Percentiles rank a stretch among this genome's conserved stretches.
phyloP scores from a whole-genome alignment of 2,329 filamentous ascomycete genomes.

The Trichoderma endophyticum region DNA sequence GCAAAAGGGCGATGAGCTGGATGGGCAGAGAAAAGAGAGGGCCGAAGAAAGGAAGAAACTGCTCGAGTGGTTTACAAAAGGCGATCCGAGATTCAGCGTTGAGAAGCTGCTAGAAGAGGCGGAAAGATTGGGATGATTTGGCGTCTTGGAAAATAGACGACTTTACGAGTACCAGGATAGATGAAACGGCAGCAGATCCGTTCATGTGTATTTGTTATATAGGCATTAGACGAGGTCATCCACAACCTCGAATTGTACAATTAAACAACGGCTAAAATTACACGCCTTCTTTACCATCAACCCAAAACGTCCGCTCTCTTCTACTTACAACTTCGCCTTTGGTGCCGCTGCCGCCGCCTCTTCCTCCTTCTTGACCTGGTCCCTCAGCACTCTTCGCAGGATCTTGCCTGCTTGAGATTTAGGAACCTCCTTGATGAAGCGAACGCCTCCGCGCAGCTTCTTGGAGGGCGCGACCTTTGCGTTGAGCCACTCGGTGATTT shows the following conservation, averaged over 20 bases:
- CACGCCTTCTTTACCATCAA: not conserved
- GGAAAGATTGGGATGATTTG: constrained; percentile 63
- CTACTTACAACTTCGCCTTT: constrained; percentile 38
- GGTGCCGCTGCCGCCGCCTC: not conserved
- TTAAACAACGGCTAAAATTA: not conserved
- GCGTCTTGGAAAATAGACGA: not conserved
- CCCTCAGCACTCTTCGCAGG: constrained; percentile 48
- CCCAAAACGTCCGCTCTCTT: not conserved
- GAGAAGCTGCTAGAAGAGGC: constrained; percentile 85
- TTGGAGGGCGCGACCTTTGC: constrained; percentile 64
- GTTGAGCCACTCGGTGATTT: constrained; percentile 41
- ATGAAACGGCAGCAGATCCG: not conserved
- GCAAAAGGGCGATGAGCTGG: constrained; percentile 36
- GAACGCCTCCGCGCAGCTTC: constrained; percentile 66
- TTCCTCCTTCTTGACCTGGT: constrained; percentile 36
- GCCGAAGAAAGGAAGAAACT: constrained; percentile 63
- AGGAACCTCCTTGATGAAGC: constrained; percentile 65
- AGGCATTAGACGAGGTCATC: not conserved
- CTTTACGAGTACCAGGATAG: not conserved
- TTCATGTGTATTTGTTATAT: constrained; percentile 6
- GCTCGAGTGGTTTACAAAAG: constrained; percentile 76
- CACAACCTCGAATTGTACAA: not conserved
- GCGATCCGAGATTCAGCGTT: constrained; percentile 75
- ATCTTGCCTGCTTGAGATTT: constrained; percentile 62
- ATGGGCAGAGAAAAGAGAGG: constrained; percentile 50